A percentile compares a stretch with the other conserved stretches of the same genome.
Evolutionary conservation across 371 early-diverging fungal genomes (phyloP).

Genomic region (Funneliformis caledonium): DNA sequence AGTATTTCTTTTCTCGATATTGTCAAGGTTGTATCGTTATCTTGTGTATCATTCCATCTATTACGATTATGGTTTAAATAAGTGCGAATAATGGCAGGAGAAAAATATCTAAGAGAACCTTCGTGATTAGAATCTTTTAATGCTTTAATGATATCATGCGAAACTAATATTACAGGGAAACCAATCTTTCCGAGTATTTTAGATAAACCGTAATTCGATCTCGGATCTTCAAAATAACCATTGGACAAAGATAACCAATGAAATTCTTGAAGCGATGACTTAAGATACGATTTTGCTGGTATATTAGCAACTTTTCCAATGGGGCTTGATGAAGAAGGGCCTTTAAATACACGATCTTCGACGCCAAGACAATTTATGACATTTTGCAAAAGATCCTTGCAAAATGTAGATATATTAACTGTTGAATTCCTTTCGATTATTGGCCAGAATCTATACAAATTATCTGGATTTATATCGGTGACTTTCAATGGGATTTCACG

Average conservation of each 20-base stretch:
- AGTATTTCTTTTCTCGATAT: neutral
- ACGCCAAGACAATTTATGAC: neutral
- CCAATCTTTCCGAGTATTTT: neutral
- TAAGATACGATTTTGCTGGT: neutral
- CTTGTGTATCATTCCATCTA: neutral
- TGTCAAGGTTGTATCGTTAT: too few relatives aligned
- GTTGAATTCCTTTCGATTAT: neutral
- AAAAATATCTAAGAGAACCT: neutral
- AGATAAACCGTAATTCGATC: too few relatives aligned
- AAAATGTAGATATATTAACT: neutral
- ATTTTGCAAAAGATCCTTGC: slow-evolving; percentile 3
- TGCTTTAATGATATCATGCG: neutral
- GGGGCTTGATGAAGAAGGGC: neutral
- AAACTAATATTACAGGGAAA: neutral
- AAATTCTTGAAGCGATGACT: neutral
- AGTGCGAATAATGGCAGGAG: neutral
- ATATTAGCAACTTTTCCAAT: neutral
- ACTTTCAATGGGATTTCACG: neutral
- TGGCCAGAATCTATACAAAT: slow-evolving; percentile 44
- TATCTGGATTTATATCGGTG: neutral
- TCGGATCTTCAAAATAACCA: neutral
- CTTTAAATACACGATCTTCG: neutral
- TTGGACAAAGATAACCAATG: neutral
- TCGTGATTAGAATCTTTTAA: neutral
- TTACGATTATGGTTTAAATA: neutral